Percentiles rank a stretch among this genome's conserved stretches.
phyloP scores from a whole-genome alignment of 2,329 filamentous ascomycete genomes.

The Aureobasidium sp. region DNA sequence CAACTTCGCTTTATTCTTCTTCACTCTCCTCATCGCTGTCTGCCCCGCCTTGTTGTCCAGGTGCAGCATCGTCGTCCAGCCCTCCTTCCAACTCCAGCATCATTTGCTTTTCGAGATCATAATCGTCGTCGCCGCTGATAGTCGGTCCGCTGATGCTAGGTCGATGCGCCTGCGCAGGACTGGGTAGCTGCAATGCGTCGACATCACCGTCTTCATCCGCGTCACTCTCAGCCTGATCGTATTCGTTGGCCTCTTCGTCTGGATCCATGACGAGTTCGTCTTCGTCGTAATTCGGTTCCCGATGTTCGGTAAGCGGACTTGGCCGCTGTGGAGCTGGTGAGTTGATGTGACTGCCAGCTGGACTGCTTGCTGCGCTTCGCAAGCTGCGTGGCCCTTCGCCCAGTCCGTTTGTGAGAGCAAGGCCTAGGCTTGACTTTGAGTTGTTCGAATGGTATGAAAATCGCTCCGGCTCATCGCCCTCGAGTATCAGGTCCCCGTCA shows the following conservation, averaged over 20 bases:
- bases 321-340: slow-evolving; percentile 18
- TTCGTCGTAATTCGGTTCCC: slow-evolving; percentile 19
- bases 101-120: slow-evolving; percentile 37
- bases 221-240: slow-evolving; percentile 31
- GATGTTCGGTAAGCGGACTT: slow-evolving; percentile 14
- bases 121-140: slow-evolving; percentile 30
- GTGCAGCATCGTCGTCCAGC: slow-evolving; percentile 22
- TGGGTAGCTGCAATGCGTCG: slow-evolving; percentile 26
- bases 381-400: slow-evolving; percentile 38
- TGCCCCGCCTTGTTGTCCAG: slow-evolving; percentile 18
- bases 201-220: slow-evolving; percentile 31
- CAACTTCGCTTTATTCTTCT: slow-evolving; percentile 28
- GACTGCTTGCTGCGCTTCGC: slow-evolving; percentile 36
- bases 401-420: slow-evolving; percentile 26
- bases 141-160: slow-evolving; percentile 21
- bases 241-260: slow-evolving; percentile 21
- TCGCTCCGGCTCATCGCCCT: slow-evolving; percentile 23
- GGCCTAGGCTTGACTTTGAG: slow-evolving; percentile 22
- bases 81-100: slow-evolving; percentile 34
- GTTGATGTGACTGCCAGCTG: slow-evolving; percentile 20
- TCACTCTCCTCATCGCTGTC: slow-evolving; percentile 38
- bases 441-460: slow-evolving; percentile 18
- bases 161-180: slow-evolving; percentile 24
- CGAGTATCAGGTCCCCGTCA: slow-evolving; percentile 29
- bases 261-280: slow-evolving; percentile 24